Percentiles rank a stretch among this genome's conserved stretches.
These are phyloP conservation scores for Candida tunisiensis DNA, from an alignment of 1,139 yeast genomes.

Conservation along the genomic window DNA sequence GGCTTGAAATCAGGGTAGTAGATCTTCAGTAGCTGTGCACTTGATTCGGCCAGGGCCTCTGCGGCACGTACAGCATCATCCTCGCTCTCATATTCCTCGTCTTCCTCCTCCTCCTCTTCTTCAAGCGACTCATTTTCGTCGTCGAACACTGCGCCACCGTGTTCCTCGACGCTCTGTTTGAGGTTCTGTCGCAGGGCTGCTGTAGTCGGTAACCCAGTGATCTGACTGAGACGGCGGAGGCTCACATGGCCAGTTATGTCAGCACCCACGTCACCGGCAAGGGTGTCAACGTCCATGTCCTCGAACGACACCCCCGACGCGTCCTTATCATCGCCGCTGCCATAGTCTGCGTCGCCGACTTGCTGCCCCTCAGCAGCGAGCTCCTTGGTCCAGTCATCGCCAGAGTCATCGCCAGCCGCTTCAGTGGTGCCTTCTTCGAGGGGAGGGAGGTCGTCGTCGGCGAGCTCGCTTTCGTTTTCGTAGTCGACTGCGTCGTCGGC, in stretches of 20 bases:
- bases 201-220: too few relatives aligned
- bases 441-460: slow-evolving; percentile 49
- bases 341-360: slow-evolving; percentile 13
- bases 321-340: too few relatives aligned
- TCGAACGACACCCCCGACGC: too few relatives aligned
- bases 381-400: slow-evolving; percentile 11
- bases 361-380: slow-evolving; percentile 12
- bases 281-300: too few relatives aligned
- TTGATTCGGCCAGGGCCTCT: too few relatives aligned
- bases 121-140: slow-evolving; percentile 3
- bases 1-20: slow-evolving; percentile 50
- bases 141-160: too few relatives aligned
- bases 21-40: slow-evolving; percentile 8
- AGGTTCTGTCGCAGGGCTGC: too few relatives aligned
- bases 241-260: too few relatives aligned
- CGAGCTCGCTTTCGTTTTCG: slow-evolving; percentile 88
- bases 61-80: slow-evolving; percentile 1
- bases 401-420: slow-evolving; percentile 10
- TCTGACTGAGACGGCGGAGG: too few relatives aligned
- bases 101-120: slow-evolving; percentile 6
- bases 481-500: slow-evolving; percentile 93
- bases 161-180: too few relatives aligned
- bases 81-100: slow-evolving; percentile 3
- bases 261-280: too few relatives aligned
- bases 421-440: slow-evolving; percentile 4